phyloP scores from a whole-genome alignment of 2,329 filamentous ascomycete genomes.

The Trichoderma koningiopsis region DNA sequence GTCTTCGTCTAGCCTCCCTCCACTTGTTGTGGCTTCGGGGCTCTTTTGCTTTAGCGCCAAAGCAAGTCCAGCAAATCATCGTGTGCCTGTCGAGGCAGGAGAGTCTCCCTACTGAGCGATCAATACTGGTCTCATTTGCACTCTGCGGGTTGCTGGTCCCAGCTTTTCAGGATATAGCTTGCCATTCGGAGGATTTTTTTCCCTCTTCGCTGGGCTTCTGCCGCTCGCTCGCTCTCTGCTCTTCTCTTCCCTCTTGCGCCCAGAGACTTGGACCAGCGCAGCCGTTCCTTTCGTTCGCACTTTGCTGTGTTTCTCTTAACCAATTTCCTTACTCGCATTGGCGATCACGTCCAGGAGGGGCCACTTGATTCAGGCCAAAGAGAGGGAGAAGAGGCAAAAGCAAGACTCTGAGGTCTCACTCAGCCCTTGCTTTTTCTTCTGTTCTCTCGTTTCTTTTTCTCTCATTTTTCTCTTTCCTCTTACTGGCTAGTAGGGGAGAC shows the following conservation, averaged over 20 bases:
- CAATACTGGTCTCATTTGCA: constrained; percentile 17
- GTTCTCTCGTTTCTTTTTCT: neutral
- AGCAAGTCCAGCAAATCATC: constrained; percentile 19
- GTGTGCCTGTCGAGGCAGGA: neutral
- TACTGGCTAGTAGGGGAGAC: constrained; percentile 15
- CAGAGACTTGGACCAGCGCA: neutral
- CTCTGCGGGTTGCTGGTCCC: constrained; percentile 12
- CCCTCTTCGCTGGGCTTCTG: neutral
- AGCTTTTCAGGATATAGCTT: constrained; percentile 16
- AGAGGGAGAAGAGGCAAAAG: neutral
- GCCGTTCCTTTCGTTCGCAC: constrained; percentile 3
- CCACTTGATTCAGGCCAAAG: neutral
- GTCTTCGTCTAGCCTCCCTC: constrained; percentile 16
- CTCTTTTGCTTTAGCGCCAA: constrained; percentile 23
- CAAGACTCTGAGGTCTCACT: neutral
- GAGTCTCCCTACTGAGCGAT: constrained; percentile 7
- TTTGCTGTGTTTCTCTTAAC: neutral
- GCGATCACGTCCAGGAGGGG: neutral
- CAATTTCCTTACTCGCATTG: neutral
- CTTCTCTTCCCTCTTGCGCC: constrained; percentile 4
- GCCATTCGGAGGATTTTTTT: neutral
- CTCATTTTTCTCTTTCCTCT: neutral
- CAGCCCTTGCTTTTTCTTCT: neutral
- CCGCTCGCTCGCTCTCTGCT: constrained; percentile 2
- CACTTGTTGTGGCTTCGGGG: constrained; percentile 6